A percentile compares a stretch with the other conserved stretches of the same genome.
Evolutionary conservation across 345 rosid species (phyloP).

Genomic region (Rhodomyrtus tomentosa): DNA sequence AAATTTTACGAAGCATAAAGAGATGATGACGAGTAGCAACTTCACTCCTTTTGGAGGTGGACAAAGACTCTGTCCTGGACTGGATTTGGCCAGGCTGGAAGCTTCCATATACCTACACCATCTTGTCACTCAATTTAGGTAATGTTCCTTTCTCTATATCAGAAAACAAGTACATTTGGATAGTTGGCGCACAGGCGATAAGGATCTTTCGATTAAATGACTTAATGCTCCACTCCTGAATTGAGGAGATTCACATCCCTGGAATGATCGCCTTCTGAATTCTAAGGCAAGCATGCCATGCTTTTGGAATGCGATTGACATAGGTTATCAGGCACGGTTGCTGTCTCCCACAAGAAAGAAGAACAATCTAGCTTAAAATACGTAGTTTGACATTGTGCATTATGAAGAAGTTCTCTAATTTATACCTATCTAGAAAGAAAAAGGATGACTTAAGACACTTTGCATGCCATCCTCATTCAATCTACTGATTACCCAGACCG

Average conservation of each 20-base stretch:
- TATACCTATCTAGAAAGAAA: neutral
- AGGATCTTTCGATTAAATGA: neutral
- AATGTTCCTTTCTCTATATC: neutral
- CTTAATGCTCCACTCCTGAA: neutral
- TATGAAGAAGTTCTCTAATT: neutral
- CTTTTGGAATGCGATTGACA: neutral
- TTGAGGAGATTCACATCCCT: neutral
- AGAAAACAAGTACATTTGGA: neutral
- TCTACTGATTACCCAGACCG: neutral
- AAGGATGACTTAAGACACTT: neutral
- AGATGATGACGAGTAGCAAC: conserved; percentile 23
- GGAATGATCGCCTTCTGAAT: neutral
- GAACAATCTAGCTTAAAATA: neutral
- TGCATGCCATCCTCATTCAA: neutral
- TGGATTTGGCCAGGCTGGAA: conserved; percentile 92
- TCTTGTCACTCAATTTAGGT: conserved; percentile 86
- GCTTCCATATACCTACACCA: conserved; percentile 81
- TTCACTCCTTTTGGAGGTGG: conserved; percentile 99
- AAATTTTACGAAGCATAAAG: conserved; percentile 39
- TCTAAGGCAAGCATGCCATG: neutral
- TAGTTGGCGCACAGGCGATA: neutral
- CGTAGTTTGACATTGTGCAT: neutral
- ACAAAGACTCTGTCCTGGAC: conserved; percentile 89
- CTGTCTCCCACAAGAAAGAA: neutral
- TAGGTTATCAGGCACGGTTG: neutral